These are phyloP conservation scores for Phytophthora megakarya DNA, from an alignment of 352 stramenopile species.

Conservation along the genomic window DNA sequence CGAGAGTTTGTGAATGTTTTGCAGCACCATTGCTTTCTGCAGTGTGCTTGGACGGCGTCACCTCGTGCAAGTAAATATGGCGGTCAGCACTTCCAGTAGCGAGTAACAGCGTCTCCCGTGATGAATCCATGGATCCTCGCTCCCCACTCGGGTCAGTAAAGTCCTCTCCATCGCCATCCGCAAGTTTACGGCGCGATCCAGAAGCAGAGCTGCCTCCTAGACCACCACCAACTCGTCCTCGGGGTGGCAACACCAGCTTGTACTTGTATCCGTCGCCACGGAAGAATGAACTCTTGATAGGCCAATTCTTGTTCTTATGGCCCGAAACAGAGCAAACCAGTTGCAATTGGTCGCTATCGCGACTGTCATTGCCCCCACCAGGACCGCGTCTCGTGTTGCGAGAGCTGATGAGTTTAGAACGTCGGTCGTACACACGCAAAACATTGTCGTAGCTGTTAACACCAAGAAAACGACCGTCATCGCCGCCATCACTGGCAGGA, in stretches of 20 bases:
- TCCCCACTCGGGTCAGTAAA: constrained; percentile 55
- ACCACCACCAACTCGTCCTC: constrained; percentile 22
- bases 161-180: constrained; percentile 78
- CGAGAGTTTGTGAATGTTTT: constrained; percentile 57
- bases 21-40: constrained; percentile 32
- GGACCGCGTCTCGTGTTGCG: constrained; percentile 33
- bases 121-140: constrained; percentile 45
- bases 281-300: constrained; percentile 91
- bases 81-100: constrained; percentile 88
- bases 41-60: constrained; percentile 61
- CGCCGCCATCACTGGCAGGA: constrained; percentile 61
- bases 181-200: constrained; percentile 70
- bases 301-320: constrained; percentile 93
- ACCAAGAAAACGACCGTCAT: constrained; percentile 83
- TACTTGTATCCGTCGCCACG: constrained; percentile 87
- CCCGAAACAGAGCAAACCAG: constrained; percentile 78
- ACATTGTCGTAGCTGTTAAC: constrained; percentile 92
- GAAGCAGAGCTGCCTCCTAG: constrained; percentile 27
- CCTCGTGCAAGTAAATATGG: constrained; percentile 88
- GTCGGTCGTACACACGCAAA: constrained; percentile 85
- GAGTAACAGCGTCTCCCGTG: constrained; percentile 73
- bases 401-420: constrained; percentile 82
- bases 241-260: constrained; percentile 70
- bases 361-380: constrained; percentile 38
- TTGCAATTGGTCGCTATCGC: constrained; percentile 78